Conservation (phyloP, 176 grass and related monocot species). For the Triticum urartu region DNA sequence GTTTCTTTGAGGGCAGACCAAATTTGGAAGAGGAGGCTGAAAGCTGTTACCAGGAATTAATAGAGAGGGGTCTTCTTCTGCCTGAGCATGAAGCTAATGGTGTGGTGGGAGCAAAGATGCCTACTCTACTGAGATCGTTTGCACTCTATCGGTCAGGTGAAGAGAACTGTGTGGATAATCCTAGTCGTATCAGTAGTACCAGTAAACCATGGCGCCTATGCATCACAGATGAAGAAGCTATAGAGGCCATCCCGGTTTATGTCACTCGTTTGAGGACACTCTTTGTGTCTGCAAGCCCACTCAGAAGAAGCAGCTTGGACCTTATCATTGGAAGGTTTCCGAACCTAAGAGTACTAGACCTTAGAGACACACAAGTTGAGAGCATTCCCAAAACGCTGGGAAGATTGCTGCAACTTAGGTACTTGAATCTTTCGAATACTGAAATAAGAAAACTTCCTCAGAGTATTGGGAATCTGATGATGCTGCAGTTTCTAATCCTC, state of each 20-base stretch:
- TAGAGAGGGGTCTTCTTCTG: conserved; percentile 42
- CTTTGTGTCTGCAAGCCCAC: conserved; percentile 26
- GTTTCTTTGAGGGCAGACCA: conserved; percentile 22
- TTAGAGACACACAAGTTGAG: conserved; percentile 43
- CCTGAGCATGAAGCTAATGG: conserved; percentile 15
- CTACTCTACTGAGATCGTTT: conserved; percentile 55
- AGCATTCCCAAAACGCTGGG: neutral
- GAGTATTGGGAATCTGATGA: conserved; percentile 39
- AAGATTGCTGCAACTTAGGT: conserved; percentile 37
- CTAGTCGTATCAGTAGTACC: conserved; percentile 30
- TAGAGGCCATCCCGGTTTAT: conserved; percentile 2
- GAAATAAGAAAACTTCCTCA: conserved; percentile 48
- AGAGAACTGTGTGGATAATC: conserved; percentile 33
- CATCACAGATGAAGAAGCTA: conserved; percentile 12
- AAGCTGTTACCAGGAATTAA: conserved; percentile 49
- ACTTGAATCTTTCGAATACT: conserved; percentile 55
- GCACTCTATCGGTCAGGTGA: conserved; percentile 46
- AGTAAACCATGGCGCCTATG: conserved; percentile 32
- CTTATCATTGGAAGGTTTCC: conserved; percentile 38
- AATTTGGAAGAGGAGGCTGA: conserved; percentile 38
- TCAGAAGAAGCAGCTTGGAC: conserved; percentile 28
- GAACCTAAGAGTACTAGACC: conserved; percentile 57
- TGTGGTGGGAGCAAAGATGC: conserved; percentile 39
- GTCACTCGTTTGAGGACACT: conserved; percentile 45
- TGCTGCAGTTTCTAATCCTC: conserved; percentile 60